Percentiles rank a stretch among this genome's conserved stretches.
These are phyloP conservation scores for Pistacia vera DNA, from an alignment of 345 rosid genomes.

Conservation along the genomic window DNA sequence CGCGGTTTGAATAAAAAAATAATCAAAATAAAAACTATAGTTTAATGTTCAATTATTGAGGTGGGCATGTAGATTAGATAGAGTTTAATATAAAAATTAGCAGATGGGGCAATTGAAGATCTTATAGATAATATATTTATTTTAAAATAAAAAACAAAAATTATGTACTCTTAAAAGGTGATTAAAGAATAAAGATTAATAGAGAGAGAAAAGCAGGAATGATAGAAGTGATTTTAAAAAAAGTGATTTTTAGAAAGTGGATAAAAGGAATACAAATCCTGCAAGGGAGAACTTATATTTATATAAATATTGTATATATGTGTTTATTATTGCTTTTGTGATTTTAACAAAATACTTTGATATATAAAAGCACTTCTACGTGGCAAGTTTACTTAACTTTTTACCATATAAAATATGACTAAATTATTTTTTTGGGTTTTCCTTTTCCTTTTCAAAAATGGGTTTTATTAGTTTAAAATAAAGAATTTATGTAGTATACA, in stretches of 20 bases:
- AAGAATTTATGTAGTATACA: too few species aligned
- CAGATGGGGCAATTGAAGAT: background rate
- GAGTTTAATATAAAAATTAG: background rate
- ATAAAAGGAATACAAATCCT: slow-evolving; percentile 16
- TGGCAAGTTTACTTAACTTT: too few species aligned
- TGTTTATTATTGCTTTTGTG: background rate
- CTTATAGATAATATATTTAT: background rate
- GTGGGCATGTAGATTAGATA: background rate
- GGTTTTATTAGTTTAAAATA: too few species aligned
- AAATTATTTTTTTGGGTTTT: too few species aligned
- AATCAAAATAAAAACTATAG: background rate
- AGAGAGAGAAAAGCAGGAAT: background rate
- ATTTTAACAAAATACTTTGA: background rate
- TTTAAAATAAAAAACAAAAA: background rate
- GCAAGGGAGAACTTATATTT: slow-evolving; percentile 19
- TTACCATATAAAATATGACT: too few species aligned
- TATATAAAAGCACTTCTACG: too few species aligned
- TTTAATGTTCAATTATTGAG: slow-evolving; percentile 10
- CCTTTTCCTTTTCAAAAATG: too few species aligned
- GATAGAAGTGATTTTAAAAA: background rate
- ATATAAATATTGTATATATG: too few species aligned
- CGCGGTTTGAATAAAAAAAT: background rate
- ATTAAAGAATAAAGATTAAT: background rate
- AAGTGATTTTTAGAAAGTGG: background rate
- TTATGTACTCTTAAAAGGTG: background rate